These are phyloP conservation scores for Brassica balearica DNA, from an alignment of 441 rosid species.

Conservation along the genomic window DNA sequence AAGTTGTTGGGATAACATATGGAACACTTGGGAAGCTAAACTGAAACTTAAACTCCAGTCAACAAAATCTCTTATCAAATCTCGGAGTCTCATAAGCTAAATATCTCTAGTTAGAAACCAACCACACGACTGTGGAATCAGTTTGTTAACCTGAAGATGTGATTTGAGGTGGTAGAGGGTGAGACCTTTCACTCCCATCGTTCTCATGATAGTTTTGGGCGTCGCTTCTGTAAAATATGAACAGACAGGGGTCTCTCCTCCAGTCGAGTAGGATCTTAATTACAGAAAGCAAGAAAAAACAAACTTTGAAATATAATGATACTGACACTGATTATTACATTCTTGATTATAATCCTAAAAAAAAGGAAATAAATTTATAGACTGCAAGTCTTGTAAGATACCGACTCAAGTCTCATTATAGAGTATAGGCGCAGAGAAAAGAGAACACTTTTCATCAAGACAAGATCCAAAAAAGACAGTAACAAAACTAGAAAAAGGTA, in stretches of 20 bases:
- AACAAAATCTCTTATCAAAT: conserved; percentile 19
- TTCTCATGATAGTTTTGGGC: conserved; percentile 91
- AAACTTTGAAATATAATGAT: background rate
- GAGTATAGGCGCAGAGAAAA: background rate
- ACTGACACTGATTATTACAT: conserved; percentile 17
- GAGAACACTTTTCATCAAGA: background rate
- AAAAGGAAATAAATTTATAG: conserved; percentile 14
- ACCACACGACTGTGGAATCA: background rate
- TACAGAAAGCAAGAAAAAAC: background rate
- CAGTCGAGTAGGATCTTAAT: conserved; percentile 7
- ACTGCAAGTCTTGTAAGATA: background rate
- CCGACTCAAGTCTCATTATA: background rate
- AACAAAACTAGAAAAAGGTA: conserved; percentile 12
- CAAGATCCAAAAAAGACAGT: conserved; percentile 37
- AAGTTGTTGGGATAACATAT: background rate
- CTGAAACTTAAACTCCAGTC: conserved; percentile 12
- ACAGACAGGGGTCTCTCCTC: background rate
- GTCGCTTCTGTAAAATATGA: conserved; percentile 75
- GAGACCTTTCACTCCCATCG: conserved; percentile 97
- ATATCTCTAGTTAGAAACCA: background rate
- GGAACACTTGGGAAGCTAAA: background rate
- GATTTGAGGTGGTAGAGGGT: conserved; percentile 97
- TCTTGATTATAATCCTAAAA: background rate
- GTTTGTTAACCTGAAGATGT: conserved; percentile 78
- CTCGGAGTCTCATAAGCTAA: conserved; percentile 11